Percentiles rank a stretch among this genome's conserved stretches.
Evolutionary conservation across 345 rosid species (phyloP).

Genomic region (Heritiera littoralis): DNA sequence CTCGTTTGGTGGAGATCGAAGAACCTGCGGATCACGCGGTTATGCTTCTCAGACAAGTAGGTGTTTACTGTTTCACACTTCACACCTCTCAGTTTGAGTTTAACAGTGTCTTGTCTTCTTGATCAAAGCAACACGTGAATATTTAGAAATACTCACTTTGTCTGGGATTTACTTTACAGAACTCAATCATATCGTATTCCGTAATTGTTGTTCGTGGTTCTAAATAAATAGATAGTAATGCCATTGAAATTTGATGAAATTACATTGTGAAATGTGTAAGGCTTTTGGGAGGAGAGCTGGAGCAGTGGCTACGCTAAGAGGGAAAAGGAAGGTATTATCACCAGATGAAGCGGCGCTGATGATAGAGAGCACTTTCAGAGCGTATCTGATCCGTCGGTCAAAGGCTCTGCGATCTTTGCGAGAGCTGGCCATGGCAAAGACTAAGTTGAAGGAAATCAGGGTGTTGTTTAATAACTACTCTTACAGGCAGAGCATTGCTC

Average conservation of each 20-base stretch:
- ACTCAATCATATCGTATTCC: not conserved
- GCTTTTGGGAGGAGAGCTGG: conserved; percentile 10
- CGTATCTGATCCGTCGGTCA: conserved; percentile 1
- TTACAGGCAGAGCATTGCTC: conserved; percentile 15
- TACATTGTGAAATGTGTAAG: not conserved
- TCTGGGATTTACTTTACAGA: not conserved
- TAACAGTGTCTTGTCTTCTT: not conserved
- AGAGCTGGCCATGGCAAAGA: conserved; percentile 21
- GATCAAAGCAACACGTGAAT: not conserved
- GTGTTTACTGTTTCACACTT: not conserved
- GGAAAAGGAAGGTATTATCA: not conserved
- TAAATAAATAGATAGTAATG: not conserved
- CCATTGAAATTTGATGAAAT: not conserved
- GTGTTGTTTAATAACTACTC: conserved; percentile 12
- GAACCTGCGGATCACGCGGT: not conserved
- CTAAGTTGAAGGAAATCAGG: conserved; percentile 24
- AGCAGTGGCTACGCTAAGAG: not conserved
- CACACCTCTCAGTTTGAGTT: not conserved
- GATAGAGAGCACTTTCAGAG: not conserved
- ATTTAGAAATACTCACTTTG: not conserved
- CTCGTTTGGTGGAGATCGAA: conserved; percentile 9
- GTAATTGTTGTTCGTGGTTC: not conserved
- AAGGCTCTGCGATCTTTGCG: conserved; percentile 6
- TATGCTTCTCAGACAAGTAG: not conserved
- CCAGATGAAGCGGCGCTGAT: not conserved